These are phyloP conservation scores for Candida dubliniensis DNA, from an alignment of 1,139 yeast genomes.

Conservation along the genomic window DNA sequence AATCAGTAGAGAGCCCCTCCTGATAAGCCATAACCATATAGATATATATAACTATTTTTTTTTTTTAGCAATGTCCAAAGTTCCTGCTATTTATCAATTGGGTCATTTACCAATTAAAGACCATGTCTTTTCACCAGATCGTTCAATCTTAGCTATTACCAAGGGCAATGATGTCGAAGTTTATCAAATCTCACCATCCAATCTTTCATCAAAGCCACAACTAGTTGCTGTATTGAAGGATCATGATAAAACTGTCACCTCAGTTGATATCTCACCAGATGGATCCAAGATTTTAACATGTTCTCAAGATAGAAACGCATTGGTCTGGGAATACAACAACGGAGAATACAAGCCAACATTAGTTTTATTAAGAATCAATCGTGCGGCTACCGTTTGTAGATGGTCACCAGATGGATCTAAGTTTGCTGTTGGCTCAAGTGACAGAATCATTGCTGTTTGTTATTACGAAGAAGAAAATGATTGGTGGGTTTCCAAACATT, in stretches of 20 bases:
- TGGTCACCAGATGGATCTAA: conserved; percentile 95
- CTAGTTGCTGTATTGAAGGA: conserved; percentile 67
- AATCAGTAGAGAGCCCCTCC: conserved; percentile 39
- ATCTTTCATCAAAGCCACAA: conserved; percentile 38
- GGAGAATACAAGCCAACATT: conserved; percentile 76
- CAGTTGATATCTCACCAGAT: conserved; percentile 86
- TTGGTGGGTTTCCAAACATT: conserved; percentile 99
- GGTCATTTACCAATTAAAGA: conserved; percentile 88
- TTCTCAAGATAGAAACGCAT: conserved; percentile 96
- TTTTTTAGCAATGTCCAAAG: conserved; percentile 23
- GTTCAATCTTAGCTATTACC: conserved; percentile 73
- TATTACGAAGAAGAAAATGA: conserved; percentile 94
- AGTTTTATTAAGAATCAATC: conserved; percentile 84
- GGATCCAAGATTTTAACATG: conserved; percentile 89
- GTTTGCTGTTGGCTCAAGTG: conserved; percentile 97
- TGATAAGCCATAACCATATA: conserved; percentile 13
- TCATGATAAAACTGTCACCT: conserved; percentile 94
- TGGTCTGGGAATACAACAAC: conserved; percentile 81
- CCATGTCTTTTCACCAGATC: conserved; percentile 79
- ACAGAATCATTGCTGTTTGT: conserved; percentile 91
- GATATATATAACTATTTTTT: background rate
- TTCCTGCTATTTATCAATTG: conserved; percentile 53
- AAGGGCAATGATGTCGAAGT: conserved; percentile 75
- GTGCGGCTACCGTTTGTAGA: conserved; percentile 90
- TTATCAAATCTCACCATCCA: conserved; percentile 52